These are phyloP conservation scores for Clarireedia homoeocarpa DNA, from an alignment of 2,329 filamentous ascomycete species.

Conservation along the genomic window DNA sequence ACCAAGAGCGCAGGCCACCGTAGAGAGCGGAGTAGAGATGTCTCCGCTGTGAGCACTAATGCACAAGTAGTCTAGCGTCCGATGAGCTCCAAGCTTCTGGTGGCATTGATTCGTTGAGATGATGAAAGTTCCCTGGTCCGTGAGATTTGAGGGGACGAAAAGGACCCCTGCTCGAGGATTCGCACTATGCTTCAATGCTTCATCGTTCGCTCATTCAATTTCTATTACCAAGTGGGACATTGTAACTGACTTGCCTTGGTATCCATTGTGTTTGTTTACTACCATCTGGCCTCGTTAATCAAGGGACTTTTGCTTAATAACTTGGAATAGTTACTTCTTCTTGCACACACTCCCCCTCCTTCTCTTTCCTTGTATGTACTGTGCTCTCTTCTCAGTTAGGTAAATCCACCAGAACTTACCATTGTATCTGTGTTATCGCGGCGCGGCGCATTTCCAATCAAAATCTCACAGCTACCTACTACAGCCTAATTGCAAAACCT, in stretches of 20 bases:
- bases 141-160: not conserved
- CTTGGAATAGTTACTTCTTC: not conserved
- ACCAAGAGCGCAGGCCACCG: slow-evolving; percentile 10
- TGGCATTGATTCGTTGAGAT: not conserved
- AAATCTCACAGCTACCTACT: not conserved
- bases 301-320: not conserved
- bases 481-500: slow-evolving; percentile 1
- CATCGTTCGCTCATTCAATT: not conserved
- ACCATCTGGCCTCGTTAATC: not conserved
- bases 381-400: not conserved
- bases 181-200: not conserved
- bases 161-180: too few relatives aligned
- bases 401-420: not conserved
- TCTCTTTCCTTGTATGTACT: too few relatives aligned
- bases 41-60: too few relatives aligned
- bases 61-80: not conserved
- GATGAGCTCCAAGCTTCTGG: not conserved
- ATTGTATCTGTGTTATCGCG: not conserved
- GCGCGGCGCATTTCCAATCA: slow-evolving; percentile 2
- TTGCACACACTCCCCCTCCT: not conserved
- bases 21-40: not conserved
- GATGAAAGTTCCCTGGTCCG: not conserved
- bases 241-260: not conserved
- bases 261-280: not conserved
- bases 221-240: not conserved